Percentiles rank a stretch among this genome's conserved stretches.
Evolutionary conservation across 805 yeast genomes (phyloP).

Genomic region (Sungouiella thailandica): DNA sequence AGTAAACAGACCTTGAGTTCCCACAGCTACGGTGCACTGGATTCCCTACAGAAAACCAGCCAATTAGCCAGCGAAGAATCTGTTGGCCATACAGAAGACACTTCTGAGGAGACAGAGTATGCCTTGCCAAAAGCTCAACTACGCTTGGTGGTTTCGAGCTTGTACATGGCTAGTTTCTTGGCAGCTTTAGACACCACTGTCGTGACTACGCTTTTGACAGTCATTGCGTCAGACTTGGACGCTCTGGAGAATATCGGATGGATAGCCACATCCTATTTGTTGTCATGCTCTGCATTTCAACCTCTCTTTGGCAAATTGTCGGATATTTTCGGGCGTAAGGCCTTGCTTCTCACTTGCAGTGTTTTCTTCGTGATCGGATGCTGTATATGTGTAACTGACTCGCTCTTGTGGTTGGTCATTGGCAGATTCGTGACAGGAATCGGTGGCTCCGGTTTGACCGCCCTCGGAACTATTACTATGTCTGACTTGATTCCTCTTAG

Average conservation of each 20-base stretch:
- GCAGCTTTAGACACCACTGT: conserved; percentile 67
- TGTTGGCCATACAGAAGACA: neutral
- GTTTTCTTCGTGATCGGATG: conserved; percentile 52
- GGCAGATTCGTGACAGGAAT: conserved; percentile 76
- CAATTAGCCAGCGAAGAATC: neutral
- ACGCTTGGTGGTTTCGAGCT: conserved; percentile 24
- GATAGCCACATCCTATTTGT: conserved; percentile 68
- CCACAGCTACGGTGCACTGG: conserved; percentile 13
- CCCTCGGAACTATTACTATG: conserved; percentile 69
- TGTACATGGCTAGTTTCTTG: conserved; percentile 43
- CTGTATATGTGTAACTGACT: conserved; percentile 51
- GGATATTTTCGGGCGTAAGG: conserved; percentile 67
- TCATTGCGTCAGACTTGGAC: conserved; percentile 65
- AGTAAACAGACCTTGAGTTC: conserved; percentile 4
- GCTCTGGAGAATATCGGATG: conserved; percentile 61
- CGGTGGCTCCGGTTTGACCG: conserved; percentile 87
- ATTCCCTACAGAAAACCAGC: neutral
- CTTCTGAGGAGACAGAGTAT: conserved; percentile 11
- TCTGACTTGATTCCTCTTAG: conserved; percentile 75
- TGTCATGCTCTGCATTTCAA: conserved; percentile 69
- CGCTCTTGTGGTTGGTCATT: conserved; percentile 41
- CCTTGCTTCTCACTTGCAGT: conserved; percentile 47
- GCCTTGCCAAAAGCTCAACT: conserved; percentile 29
- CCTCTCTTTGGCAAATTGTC: conserved; percentile 68
- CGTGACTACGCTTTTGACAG: conserved; percentile 59